These are phyloP conservation scores for Cercospora nicotianae DNA, from an alignment of 2,329 filamentous ascomycete genomes.

Conservation along the genomic window DNA sequence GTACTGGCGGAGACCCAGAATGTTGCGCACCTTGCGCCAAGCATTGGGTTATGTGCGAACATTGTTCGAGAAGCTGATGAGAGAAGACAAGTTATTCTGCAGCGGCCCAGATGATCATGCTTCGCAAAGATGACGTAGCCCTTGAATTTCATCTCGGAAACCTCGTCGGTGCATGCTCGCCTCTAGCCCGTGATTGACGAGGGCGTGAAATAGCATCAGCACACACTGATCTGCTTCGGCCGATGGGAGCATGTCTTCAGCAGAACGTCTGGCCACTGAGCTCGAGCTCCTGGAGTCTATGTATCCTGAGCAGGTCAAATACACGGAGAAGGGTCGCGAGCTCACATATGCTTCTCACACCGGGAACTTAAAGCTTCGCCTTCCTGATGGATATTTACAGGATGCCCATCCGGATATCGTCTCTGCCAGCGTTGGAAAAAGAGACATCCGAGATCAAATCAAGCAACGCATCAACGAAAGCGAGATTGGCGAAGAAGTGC, in stretches of 20 bases:
- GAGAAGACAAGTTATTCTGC: constrained; percentile 61
- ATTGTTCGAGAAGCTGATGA: constrained; percentile 76
- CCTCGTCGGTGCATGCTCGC: neutral
- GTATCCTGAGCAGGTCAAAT: constrained; percentile 46
- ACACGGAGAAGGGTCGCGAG: constrained; percentile 39
- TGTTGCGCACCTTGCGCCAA: constrained; percentile 73
- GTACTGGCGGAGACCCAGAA: constrained; percentile 74
- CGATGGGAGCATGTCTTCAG: constrained; percentile 5
- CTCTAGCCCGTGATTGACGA: neutral
- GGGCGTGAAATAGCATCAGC: neutral
- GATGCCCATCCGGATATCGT: constrained; percentile 43
- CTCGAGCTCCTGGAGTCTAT: constrained; percentile 47
- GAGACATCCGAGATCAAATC: constrained; percentile 41
- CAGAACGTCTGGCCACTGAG: constrained; percentile 38
- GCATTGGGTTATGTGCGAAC: constrained; percentile 72
- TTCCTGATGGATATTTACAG: constrained; percentile 44
- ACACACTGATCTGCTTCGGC: neutral
- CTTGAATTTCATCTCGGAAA: neutral
- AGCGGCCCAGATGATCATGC: constrained; percentile 18
- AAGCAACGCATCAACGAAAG: constrained; percentile 35
- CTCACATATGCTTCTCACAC: constrained; percentile 39
- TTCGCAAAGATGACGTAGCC: constrained; percentile 5
- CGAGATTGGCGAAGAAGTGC: constrained; percentile 42
- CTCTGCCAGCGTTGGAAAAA: constrained; percentile 39
- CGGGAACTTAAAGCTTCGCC: constrained; percentile 38